These are phyloP conservation scores for Quillaja saponaria DNA, from an alignment of 306 rosid genomes.

Conservation along the genomic window DNA sequence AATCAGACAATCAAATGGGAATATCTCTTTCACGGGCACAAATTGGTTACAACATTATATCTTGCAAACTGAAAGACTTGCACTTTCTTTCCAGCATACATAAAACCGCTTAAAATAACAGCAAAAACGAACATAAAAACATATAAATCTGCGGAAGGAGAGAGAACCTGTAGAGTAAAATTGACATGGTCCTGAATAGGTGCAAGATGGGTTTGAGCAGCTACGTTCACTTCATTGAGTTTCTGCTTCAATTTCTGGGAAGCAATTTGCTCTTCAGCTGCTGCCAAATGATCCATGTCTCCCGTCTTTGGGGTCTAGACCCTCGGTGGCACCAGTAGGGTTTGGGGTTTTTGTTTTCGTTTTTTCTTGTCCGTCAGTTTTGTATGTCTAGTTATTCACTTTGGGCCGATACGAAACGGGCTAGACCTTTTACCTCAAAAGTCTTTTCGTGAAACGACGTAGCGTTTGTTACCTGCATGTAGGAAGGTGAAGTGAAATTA, in stretches of 20 bases:
- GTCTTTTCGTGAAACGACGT: background rate
- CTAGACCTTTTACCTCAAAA: too few species aligned
- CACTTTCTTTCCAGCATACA: constrained; percentile 8
- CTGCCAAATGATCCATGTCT: constrained; percentile 62
- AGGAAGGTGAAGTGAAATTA: too few species aligned
- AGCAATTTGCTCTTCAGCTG: constrained; percentile 71
- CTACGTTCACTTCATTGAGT: constrained; percentile 71
- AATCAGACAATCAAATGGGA: constrained; percentile 9
- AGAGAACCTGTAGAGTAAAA: constrained; percentile 81
- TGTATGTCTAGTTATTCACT: too few species aligned
- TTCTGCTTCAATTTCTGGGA: constrained; percentile 68
- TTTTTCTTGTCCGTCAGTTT: too few species aligned
- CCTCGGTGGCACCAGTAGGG: background rate
- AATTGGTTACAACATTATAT: too few species aligned
- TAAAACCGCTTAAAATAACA: background rate
- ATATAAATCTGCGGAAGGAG: background rate
- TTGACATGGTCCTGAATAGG: constrained; percentile 93
- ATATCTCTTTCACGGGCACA: too few species aligned
- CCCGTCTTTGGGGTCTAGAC: background rate
- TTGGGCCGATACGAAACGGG: background rate
- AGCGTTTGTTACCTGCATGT: too few species aligned
- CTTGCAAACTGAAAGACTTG: constrained; percentile 13
- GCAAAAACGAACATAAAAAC: background rate
- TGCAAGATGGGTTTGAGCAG: constrained; percentile 70
- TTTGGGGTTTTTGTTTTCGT: background rate